Base-by-base conservation (phyloP, 805 yeast species). In the Ogataea ganodermae region DNA sequence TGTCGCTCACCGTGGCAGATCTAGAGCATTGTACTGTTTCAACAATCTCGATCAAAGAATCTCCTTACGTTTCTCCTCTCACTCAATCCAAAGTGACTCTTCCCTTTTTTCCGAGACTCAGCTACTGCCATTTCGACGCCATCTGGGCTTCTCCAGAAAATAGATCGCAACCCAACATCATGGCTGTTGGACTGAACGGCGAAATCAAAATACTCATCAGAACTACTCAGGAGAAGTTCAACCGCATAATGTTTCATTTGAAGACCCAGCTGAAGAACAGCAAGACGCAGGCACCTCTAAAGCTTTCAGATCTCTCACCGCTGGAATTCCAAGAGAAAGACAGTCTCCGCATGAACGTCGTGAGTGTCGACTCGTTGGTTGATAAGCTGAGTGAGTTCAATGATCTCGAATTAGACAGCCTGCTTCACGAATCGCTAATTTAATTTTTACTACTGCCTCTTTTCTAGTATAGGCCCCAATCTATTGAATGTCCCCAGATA, bases 151-250 rank as follows among this genome's bases (percentile, higher is more conserved):
- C 30, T 3, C 21, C 42, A 10, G 30, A 46, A 28, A 30, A 23
- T 18, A 18, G 17, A 13, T 14, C 24, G 3, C 20, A 12, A 12
- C 10, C 16, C 45, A 48, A 40, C 32, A 59, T 65, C 36, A 37
- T 67, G 14, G 55, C 70, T 10, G 64, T 68, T 46, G 76, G 76
- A 1, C 32, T 73, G 14, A 62, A 67, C 33, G 78, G 78, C 3
- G 73, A 70, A 35, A 48, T 72, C 6, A 56, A 59, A 9, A 12
- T 66, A 2, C 70, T 48, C 32, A 48, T 53, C 4, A 33, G 41
- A 3, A 39, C 57, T 10, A 21, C 50, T 2, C 30, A 41, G 21
- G 36, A 28, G 5, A 44, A 48, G 14, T 56, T 18, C 28, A 49
- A 52, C 5, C 35, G 22, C 13, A 9, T 56, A 12, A 12, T 13